These are phyloP conservation scores for Clathrus columnatus DNA, from an alignment of 768 basidiomycete genomes.

Conservation along the genomic window DNA sequence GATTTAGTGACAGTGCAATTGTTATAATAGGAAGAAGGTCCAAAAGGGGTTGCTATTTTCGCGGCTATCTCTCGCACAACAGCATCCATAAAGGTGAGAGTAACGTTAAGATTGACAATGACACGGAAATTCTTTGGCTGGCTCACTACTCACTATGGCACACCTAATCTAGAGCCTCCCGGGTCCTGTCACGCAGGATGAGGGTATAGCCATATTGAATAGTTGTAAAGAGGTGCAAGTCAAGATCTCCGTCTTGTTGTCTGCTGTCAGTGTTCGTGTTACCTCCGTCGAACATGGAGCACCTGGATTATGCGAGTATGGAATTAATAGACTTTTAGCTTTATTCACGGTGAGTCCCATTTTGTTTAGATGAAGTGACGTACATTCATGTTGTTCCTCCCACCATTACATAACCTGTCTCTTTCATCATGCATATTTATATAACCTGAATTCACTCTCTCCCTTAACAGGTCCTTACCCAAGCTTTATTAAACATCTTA, in stretches of 20 bases:
- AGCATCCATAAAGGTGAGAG: neutral
- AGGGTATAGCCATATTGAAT: neutral
- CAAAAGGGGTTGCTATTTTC: neutral
- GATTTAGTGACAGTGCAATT: neutral
- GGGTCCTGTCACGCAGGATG: neutral
- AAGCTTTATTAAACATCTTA: too few species aligned
- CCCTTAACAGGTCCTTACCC: too few species aligned
- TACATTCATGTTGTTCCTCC: too few species aligned
- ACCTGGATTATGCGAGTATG: neutral
- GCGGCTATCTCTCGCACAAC: neutral
- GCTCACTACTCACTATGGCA: neutral
- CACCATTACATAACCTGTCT: too few species aligned
- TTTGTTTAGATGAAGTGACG: too few species aligned
- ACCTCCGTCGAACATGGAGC: neutral
- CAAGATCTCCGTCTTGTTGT: neutral
- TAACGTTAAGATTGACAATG: too few species aligned
- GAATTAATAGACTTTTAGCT: neutral
- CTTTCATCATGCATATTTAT: too few species aligned
- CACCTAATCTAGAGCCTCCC: neutral
- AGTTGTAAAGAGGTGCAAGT: neutral
- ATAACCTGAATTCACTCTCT: too few species aligned
- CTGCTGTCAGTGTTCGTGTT: neutral
- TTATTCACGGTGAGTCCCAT: too few species aligned
- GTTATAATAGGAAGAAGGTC: neutral
- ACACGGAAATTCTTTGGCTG: neutral